Evolutionary conservation across 2,329 filamentous ascomycete species (phyloP).

Genomic region (Stagonosporopsis vannaccii): DNA sequence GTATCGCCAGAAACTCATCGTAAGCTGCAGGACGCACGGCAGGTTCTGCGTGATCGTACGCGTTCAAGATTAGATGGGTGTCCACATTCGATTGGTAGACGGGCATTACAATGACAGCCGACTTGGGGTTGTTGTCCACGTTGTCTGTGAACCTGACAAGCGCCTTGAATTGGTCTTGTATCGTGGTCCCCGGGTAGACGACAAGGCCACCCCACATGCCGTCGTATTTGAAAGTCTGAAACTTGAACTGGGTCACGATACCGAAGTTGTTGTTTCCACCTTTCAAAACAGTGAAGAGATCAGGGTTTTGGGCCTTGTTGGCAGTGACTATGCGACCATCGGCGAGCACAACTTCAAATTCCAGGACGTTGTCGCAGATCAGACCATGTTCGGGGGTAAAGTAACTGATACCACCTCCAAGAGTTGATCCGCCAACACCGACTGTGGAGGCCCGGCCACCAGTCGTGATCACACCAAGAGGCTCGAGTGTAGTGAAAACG

Average conservation of each 20-base stretch:
- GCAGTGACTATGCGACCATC: constrained; percentile 38
- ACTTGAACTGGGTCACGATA: constrained; percentile 41
- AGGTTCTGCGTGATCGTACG: constrained; percentile 34
- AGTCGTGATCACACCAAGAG: constrained; percentile 28
- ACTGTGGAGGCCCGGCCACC: constrained; percentile 36
- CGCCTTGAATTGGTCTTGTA: constrained; percentile 32
- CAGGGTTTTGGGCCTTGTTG: constrained; percentile 26
- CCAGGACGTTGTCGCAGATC: constrained; percentile 42
- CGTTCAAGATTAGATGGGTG: constrained; percentile 26
- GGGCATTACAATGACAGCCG: constrained; percentile 29
- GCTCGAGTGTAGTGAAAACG: constrained; percentile 35
- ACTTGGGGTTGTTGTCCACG: constrained; percentile 27
- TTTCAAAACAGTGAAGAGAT: constrained; percentile 44
- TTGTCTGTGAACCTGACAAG: constrained; percentile 31
- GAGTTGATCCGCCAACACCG: constrained; percentile 36
- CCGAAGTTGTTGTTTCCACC: constrained; percentile 48
- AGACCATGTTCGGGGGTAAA: constrained; percentile 37
- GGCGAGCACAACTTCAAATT: constrained; percentile 45
- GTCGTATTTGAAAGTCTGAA: constrained; percentile 32
- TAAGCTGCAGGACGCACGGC: constrained; percentile 26
- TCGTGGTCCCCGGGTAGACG: constrained; percentile 24
- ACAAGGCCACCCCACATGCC: constrained; percentile 48
- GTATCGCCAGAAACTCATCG: constrained; percentile 33
- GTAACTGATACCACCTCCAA: constrained; percentile 42
- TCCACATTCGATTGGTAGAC: constrained; percentile 24